Evolutionary conservation across 2,329 filamentous ascomycete genomes (phyloP), one percentile per base, ranked within the genome.

Genomic region (Sporothrix curviconia): DNA sequence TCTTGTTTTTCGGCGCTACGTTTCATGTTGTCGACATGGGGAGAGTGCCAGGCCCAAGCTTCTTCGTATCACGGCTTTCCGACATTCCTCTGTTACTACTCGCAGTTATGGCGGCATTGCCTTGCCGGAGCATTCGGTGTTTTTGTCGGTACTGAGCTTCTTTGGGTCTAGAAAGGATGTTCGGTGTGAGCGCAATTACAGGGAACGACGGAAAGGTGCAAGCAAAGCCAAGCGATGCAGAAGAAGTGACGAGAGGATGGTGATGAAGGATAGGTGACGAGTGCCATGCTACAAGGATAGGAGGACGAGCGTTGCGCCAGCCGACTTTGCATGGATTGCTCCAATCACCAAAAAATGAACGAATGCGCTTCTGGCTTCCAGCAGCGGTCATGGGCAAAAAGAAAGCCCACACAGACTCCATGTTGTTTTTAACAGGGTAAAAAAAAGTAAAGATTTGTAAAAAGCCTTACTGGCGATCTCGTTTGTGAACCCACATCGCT

Each of bases 1-100:
- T 12, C 17, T 9, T 53, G 36, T 40, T 36, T 39, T 19, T 46
- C 40, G 39, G 56, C 56, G 40, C 56, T 49, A 36, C 40, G 56
- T 58, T 58, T 58, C 56, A 58, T 40, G 56, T 49, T 36, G 32
- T 30, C 7, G 39, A 51, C 22, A 28, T 25, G 49, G 34, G 32
- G 34, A 50, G 8, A 14, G 30, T 12, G 9, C 12, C 34, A 39
- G 34, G 34, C 11, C 49, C 34, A 40, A 17, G 49, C 34, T 30
- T 9, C 34, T 11, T 28, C 51, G 28, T 34, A 30, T 42, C 39
- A 17, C 30, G 14, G 17, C n/a, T 4, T 2, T 46, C 42, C 25
- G 14, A 24, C 4, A 3, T 7, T 30, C 22, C 24, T 24, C 37
- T 40, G 7, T n/a, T 15, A 19, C 17, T 25, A 14, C n/a, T 37